Percentiles rank a stretch among this genome's conserved stretches.
These are phyloP conservation scores for Fraxinus platypoda DNA, from an alignment of 305 asterid species.

Conservation along the genomic window DNA sequence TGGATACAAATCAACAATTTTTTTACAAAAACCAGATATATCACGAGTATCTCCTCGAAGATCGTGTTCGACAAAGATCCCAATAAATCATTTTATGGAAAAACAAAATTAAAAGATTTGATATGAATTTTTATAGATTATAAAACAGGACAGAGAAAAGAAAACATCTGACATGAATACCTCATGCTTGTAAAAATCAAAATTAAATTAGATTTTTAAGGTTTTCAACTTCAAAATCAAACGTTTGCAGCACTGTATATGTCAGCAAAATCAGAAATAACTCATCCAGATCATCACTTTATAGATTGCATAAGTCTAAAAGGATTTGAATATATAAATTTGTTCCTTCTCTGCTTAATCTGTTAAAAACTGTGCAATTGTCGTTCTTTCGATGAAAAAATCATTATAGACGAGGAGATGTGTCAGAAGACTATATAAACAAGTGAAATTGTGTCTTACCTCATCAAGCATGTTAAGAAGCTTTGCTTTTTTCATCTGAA, in stretches of 20 bases:
- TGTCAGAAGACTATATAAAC: background rate
- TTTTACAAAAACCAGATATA: background rate
- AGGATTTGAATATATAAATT: background rate
- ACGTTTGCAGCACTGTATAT: background rate
- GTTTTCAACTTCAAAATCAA: background rate
- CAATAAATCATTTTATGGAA: background rate
- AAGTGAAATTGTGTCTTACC: constrained; percentile 37
- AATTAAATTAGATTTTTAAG: background rate
- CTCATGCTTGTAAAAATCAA: constrained; percentile 19
- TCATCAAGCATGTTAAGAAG: constrained; percentile 95
- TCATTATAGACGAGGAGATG: background rate
- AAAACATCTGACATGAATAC: constrained; percentile 32
- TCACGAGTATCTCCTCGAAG: background rate
- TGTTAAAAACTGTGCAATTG: background rate
- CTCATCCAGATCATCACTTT: background rate
- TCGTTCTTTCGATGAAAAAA: background rate
- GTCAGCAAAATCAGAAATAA: background rate
- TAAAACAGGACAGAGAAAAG: constrained; percentile 27
- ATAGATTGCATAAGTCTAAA: background rate
- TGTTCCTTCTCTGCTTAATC: background rate
- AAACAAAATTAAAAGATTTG: background rate
- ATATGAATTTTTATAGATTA: background rate
- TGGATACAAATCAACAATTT: background rate
- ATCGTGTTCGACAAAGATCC: background rate
- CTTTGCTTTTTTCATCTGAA: constrained; percentile 90